Base-by-base conservation (phyloP, 1,284 basidiomycete species). In the Filobasidium uniguttulatum region DNA sequence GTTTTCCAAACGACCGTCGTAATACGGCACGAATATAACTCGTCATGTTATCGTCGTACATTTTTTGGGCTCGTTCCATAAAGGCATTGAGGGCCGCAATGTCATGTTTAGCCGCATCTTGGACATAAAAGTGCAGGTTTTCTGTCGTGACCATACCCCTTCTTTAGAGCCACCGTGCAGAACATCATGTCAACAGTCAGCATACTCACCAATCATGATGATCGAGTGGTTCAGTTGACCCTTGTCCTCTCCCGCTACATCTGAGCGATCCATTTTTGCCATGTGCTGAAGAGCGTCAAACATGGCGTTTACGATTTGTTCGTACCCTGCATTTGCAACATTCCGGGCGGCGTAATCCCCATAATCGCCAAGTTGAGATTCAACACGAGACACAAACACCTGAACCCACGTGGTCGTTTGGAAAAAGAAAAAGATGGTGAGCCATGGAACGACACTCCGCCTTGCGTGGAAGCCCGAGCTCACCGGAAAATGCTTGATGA, bases 201-300 rank as follows among this genome's bases (percentile, higher is more conserved):
- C n/a, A 31, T 10, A 73, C 82, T 60, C 58, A 89, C 89, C 89
- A 54, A 97, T 87, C 57, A 98, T 75, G 60, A 96, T 83, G 57
- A 97, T 87, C 62, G 94, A 86, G 61, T 91, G 94, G 65, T 97
- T 96, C 48, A 97, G 75, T 63, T 93, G 87, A 1, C 89, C 89
- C 68, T 98, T 98, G 68, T 93, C 93, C 60, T 94, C 90, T 0
- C 79, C 82, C 8, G 60, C 61, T 20, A 53, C 36, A 26, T 66
- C 65, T 0, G 62, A 85, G 1, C 83, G 83, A 51, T 88, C 83
- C 72, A 89, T 72, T 65, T 90, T 93, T 9, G 89, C 89, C 77
- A 96, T 88, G 55, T 94, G 87, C 69, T 91, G 90, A 48, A 98
- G 69, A 15, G 80, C 82, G 40, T 89, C 88, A 59, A 97, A 91